Percentiles rank a stretch among this genome's conserved stretches.
Evolutionary conservation across 2,329 filamentous ascomycete genomes (phyloP).

Genomic region (Ceratocystis alfenasii): DNA sequence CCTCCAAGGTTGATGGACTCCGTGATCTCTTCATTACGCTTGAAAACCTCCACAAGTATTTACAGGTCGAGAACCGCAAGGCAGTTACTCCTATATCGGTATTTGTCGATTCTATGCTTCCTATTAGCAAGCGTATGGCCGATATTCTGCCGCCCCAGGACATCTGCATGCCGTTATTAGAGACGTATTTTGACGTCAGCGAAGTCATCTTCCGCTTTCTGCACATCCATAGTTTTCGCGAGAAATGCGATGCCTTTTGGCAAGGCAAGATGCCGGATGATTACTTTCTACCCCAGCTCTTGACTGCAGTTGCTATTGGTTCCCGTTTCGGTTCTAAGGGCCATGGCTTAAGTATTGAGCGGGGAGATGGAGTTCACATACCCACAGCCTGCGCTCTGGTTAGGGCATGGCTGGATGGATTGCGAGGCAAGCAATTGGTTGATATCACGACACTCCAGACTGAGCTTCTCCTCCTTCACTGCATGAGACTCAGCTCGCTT

Average conservation of each 20-base stretch:
- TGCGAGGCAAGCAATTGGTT: slow-evolving; percentile 41
- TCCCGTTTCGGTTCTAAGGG: slow-evolving; percentile 42
- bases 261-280: slow-evolving; percentile 36
- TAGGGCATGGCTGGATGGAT: slow-evolving; percentile 40
- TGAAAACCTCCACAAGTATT: slow-evolving; percentile 36
- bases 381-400: slow-evolving; percentile 46
- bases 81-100: slow-evolving; percentile 42
- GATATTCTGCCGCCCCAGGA: slow-evolving; percentile 42
- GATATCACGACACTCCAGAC: slow-evolving; percentile 44
- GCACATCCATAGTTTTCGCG: slow-evolving; percentile 40
- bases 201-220: slow-evolving; percentile 44
- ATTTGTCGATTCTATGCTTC: slow-evolving; percentile 48
- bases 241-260: slow-evolving; percentile 43
- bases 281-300: slow-evolving; percentile 43
- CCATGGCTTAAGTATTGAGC: slow-evolving; percentile 39
- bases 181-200: slow-evolving; percentile 39
- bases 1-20: slow-evolving; percentile 32
- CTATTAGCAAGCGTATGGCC: slow-evolving; percentile 45
- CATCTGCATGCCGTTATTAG: slow-evolving; percentile 41
- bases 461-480: slow-evolving; percentile 42
- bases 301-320: slow-evolving; percentile 42
- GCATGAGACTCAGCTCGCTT: slow-evolving; percentile 41
- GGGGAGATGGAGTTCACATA: slow-evolving; percentile 44
- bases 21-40: slow-evolving; percentile 36
- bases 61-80: slow-evolving; percentile 39